These are phyloP conservation scores for Globisporangium acanthophoron DNA, from an alignment of 352 stramenopile species.

Conservation along the genomic window DNA sequence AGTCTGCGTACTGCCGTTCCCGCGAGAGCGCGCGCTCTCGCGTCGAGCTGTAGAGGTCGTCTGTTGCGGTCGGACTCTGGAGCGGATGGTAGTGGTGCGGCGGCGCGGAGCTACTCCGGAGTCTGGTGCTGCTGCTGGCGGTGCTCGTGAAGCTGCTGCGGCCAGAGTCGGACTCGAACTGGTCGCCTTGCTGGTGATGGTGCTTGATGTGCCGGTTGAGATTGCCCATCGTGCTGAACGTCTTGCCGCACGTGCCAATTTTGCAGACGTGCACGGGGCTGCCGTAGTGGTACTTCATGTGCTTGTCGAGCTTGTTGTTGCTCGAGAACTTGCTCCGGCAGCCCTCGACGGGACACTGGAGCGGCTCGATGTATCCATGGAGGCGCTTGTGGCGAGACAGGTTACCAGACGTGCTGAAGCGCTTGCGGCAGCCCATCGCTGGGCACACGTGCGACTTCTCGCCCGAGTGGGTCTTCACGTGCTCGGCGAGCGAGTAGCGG, in stretches of 20 bases:
- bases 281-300: constrained; percentile 44
- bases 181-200: constrained; percentile 18
- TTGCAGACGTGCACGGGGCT: constrained; percentile 37
- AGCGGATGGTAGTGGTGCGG: neutral
- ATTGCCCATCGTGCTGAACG: constrained; percentile 54
- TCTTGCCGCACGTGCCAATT: constrained; percentile 43
- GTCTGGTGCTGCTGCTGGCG: neutral
- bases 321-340: constrained; percentile 36
- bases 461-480: constrained; percentile 39
- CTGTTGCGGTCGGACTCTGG: constrained; percentile 8
- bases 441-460: constrained; percentile 47
- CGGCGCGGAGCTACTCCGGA: neutral
- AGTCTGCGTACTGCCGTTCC: neutral
- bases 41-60: constrained; percentile 3
- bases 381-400: constrained; percentile 50
- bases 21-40: neutral
- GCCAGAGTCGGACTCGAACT: neutral
- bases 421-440: constrained; percentile 27
- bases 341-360: constrained; percentile 27
- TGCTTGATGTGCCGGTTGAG: constrained; percentile 45
- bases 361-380: constrained; percentile 35
- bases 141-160: constrained; percentile 2
- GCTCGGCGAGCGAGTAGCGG: constrained; percentile 29
- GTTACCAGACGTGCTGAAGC: constrained; percentile 53
- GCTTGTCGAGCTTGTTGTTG: constrained; percentile 39